Evolutionary conservation across 2,329 filamentous ascomycete genomes (phyloP).

Genomic region (Graphium sp.): DNA sequence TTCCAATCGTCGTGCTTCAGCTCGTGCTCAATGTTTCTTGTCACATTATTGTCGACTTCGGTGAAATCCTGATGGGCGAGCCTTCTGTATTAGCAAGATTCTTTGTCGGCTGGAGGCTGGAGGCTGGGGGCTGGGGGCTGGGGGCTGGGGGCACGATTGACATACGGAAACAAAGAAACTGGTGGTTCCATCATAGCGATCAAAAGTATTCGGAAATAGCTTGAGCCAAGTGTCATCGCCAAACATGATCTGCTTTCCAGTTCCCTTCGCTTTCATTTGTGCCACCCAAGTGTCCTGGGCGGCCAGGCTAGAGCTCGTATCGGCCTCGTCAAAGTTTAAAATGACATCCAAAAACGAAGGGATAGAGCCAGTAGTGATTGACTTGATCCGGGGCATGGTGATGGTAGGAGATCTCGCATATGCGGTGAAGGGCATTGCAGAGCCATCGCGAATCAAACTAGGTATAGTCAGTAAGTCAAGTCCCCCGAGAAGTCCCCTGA

Average conservation of each 20-base stretch:
- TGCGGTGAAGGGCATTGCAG: conserved; percentile 83
- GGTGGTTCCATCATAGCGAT: conserved; percentile 76
- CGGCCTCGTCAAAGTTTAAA: conserved; percentile 87
- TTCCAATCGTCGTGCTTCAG: conserved; percentile 71
- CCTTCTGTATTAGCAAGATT: not conserved
- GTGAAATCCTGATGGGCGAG: conserved; percentile 59
- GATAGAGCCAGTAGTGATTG: conserved; percentile 94
- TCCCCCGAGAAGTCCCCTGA: no score
- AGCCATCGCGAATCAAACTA: conserved; percentile 69
- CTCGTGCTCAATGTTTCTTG: conserved; percentile 68
- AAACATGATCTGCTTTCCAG: conserved; percentile 77
- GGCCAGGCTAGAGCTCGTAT: conserved; percentile 75
- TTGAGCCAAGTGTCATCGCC: conserved; percentile 98
- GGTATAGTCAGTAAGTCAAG: no score
- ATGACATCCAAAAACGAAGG: conserved; percentile 96
- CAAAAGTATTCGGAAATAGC: conserved; percentile 80
- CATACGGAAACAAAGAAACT: conserved; percentile 95
- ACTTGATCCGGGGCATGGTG: conserved; percentile 95
- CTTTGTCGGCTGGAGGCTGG: no score
- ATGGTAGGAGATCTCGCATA: conserved; percentile 94
- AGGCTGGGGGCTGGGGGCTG: no score
- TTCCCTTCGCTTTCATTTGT: conserved; percentile 61
- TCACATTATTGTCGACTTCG: conserved; percentile 96
- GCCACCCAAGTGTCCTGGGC: conserved; percentile 92
- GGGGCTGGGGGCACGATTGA: conserved; percentile 13